A percentile compares a stretch with the other conserved stretches of the same genome.
Conservation (phyloP, 768 basidiomycete genomes). For the Trametes coccinea region DNA sequence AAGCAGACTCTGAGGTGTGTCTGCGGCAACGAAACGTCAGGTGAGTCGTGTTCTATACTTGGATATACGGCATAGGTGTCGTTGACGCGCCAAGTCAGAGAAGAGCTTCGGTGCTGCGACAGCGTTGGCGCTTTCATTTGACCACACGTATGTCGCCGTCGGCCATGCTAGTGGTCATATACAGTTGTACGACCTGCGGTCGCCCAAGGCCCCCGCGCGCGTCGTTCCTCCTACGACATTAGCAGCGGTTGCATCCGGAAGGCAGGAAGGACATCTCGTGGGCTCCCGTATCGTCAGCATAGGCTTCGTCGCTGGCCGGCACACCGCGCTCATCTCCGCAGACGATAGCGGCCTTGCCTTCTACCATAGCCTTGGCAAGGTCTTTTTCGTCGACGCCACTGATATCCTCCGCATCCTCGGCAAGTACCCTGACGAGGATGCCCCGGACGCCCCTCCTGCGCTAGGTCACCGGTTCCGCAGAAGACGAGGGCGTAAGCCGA, state of each 20-base stretch:
- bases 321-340: slow-evolving; percentile 89
- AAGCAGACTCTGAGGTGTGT: slow-evolving; percentile 80
- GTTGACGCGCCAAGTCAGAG: slow-evolving; percentile 40
- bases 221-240: slow-evolving; percentile 69
- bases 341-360: slow-evolving; percentile 93
- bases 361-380: slow-evolving; percentile 91
- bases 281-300: slow-evolving; percentile 80
- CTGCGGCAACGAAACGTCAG: slow-evolving; percentile 68
- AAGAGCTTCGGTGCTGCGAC: slow-evolving; percentile 74
- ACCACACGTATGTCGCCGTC: slow-evolving; percentile 89
- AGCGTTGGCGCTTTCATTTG: slow-evolving; percentile 88
- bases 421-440: slow-evolving; percentile 69
- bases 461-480: slow-evolving; percentile 39
- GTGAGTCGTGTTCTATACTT: slow-evolving; percentile 41
- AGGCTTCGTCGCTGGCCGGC: slow-evolving; percentile 86
- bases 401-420: slow-evolving; percentile 94
- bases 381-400: slow-evolving; percentile 91
- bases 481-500: slow-evolving; percentile 48
- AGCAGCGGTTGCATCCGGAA: slow-evolving; percentile 66
- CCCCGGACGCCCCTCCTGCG: slow-evolving; percentile 22
- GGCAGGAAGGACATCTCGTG: slow-evolving; percentile 82
- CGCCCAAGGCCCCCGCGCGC: slow-evolving; percentile 67
- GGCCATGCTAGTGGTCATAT: slow-evolving; percentile 87
- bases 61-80: slow-evolving; percentile 10
- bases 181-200: slow-evolving; percentile 79